Base-by-base conservation (phyloP, 192 early-diverging fungal species). In the Chytriomyces sp. region DNA sequence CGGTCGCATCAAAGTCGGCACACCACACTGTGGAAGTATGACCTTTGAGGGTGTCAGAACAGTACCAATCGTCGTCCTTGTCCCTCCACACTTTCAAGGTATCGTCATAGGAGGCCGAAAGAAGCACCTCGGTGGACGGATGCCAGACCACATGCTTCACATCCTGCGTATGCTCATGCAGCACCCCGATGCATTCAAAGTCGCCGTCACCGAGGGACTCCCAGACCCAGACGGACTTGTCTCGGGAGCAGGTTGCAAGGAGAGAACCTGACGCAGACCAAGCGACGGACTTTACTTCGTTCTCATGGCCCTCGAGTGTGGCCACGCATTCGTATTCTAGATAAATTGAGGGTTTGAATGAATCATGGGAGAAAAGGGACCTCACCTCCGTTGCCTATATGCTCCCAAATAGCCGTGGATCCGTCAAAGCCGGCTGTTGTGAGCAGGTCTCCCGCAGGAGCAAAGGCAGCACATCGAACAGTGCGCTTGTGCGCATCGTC, bases 151-250 rank as follows among this genome's bases (percentile, higher is more conserved):
- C 91, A 88, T 90, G 90, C 74, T 99, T 99, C 41, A 98, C 96
- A 75, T 99, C 97, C 79, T 98, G 94, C 8, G 88, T 90, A 76
- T 99, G 97, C 71, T 99, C 95, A 78, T 96, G 93, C 28, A 98
- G 80, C 31, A 99, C 95, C 63, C 89, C 91, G 22, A 99, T 82
- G 77, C 94, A 96, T 77, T 98, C 94, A 84, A 99, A 99, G 32
- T 52, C 39, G 8, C 19, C 63, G 41, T 65, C 63, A 0, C 63
- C 63, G 14, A 65, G 63, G 14, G 63, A 40, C 49, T 99, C 97
- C 97, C 97, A 99, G 69, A 99, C 94, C 97, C 97, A 99, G 34
- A 99, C 94, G 80, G 92, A 94, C 78, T 96, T 98, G 81, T 99
- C 97, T 34, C 97, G 82, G 31, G 92, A 91, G 73, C 97, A 98